Percentiles rank a stretch among this genome's conserved stretches.
These are phyloP conservation scores for Paralagenidium karlingii DNA, from an alignment of 352 stramenopile genomes.

Conservation along the genomic window DNA sequence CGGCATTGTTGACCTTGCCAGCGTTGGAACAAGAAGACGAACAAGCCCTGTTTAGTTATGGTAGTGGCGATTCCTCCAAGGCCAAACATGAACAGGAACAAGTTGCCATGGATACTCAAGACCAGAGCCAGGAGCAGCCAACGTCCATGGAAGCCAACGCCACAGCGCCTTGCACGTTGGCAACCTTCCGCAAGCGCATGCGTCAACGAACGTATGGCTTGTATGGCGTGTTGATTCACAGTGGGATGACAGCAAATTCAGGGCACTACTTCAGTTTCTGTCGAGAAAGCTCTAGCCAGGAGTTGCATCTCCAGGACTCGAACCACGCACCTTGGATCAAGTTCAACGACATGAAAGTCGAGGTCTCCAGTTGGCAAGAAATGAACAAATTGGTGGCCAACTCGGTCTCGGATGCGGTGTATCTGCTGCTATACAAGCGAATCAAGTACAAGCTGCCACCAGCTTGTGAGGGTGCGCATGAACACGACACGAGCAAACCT, in stretches of 20 bases:
- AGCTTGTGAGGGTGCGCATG: conserved; percentile 3
- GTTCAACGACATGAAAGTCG: conserved; percentile 83
- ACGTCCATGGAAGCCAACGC: background rate
- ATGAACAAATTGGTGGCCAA: conserved; percentile 62
- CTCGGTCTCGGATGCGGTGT: conserved; percentile 82
- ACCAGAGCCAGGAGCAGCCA: background rate
- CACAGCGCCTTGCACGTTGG: background rate
- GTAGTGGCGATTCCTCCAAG: no score
- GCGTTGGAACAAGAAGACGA: conserved; percentile 44
- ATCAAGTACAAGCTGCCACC: conserved; percentile 37
- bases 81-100: conserved; percentile 5
- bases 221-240: conserved; percentile 84
- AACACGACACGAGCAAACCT: conserved; percentile 10
- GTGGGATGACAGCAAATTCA: conserved; percentile 78
- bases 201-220: conserved; percentile 65
- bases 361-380: conserved; percentile 66
- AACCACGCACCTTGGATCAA: conserved; percentile 80
- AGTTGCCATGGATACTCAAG: conserved; percentile 3
- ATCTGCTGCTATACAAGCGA: conserved; percentile 83
- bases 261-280: conserved; percentile 88
- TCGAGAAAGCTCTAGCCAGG: conserved; percentile 53
- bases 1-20: conserved; percentile 50
- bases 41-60: conserved; percentile 21
- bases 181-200: no score
- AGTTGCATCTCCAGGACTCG: conserved; percentile 74